Base-by-base conservation (phyloP, 1,284 basidiomycete species). In the Chalciporus piperatoides region DNA sequence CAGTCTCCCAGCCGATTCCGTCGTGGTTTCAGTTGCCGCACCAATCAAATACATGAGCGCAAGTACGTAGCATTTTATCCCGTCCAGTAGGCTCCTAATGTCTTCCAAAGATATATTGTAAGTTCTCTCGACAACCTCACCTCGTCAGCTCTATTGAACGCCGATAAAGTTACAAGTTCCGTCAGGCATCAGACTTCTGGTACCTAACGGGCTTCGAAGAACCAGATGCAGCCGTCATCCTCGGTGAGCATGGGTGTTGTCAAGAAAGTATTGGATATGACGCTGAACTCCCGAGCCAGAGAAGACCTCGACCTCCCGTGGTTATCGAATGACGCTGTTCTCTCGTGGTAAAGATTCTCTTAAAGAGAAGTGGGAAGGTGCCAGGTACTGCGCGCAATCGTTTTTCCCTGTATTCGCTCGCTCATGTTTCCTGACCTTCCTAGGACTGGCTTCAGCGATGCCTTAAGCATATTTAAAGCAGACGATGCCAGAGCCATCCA, bases 181-280 rank as follows among this genome's bases (percentile, higher is more conserved):
- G 96, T 33, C 96, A 97, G 69, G 82, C 84, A 1, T 95, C 92
- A 38, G 87, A 96, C 69, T 93, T 96, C 66, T 91, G 85, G 86
- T 97, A 97, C 65, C 75, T 97, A 10, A 95, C 95, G 0, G 96
- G 97, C 6, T 97, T 97, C 62, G 84, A 94, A 54, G 96, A 98
- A 67, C 91, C 94, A 0, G 89, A 97, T 54, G 82, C 94, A 11
- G 93, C 91, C 0, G 74, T 97, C 23, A 76, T 98, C 28, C 72
- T 97, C 33, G 84, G 91, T 89, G 55, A 47, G 78, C 63, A 12
- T 12, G 41, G 38, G 30, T 14, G 5, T 1, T n/a, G n/a, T 41
- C 21, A 12, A 12, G 8, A 44, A 32, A 21, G 38, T 14, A 40
- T 17, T 7, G 41, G 4, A 25, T 11, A 24, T 39, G 36, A 21